Evolutionary conservation across 768 basidiomycete species (phyloP), one percentile per base, ranked within the genome.

Genomic region (Russula lepida): DNA sequence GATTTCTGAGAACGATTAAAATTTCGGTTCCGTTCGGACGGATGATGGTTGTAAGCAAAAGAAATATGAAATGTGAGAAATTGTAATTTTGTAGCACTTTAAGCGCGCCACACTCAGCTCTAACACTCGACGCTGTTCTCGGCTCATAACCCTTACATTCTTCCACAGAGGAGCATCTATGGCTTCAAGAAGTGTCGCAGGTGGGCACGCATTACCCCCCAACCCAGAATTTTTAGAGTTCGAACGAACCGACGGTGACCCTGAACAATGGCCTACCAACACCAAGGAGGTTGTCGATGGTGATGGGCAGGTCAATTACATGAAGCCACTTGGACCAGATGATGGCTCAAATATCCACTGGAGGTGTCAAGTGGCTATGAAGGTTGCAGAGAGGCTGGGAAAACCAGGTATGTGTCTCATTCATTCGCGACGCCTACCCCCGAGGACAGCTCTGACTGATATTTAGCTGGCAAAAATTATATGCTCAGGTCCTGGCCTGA

Each of bases 281-380:
- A 85, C 80, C 3, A 77, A 74, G 13, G 74, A 75, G 58, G 64
- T 75, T 7, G 77, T 87, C 23, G 84, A 87, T 67, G 39, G 58
- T 7, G 83, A 84, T 8, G 85, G 86, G 15, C 75, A 82, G 56
- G 84, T 92, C 32, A 92, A 92, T 68, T 92, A 71, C 71, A 87
- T 86, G 81, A 78, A 80, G 17, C 76, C 74, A 2, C 70, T 88
- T 2, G 72, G 69, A 21, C 67, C 79, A 21, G 81, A 86, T 53
- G 80, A 84, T 44, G 70, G 75, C 23, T 72, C 79, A 19, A 69
- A 76, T 44, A 71, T 85, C 33, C 80, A 80, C 69, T 92, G 89
- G 88, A 60, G 73, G 33, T 67, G 66, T 15, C 67, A 70, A 27
- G 68, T 81, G 15, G 82, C 75, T 6, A 65, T 69, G 28, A 72